Evolutionary conservation across 176 grass and related monocot genomes (phyloP).

Genomic region (Musa itinerans): DNA sequence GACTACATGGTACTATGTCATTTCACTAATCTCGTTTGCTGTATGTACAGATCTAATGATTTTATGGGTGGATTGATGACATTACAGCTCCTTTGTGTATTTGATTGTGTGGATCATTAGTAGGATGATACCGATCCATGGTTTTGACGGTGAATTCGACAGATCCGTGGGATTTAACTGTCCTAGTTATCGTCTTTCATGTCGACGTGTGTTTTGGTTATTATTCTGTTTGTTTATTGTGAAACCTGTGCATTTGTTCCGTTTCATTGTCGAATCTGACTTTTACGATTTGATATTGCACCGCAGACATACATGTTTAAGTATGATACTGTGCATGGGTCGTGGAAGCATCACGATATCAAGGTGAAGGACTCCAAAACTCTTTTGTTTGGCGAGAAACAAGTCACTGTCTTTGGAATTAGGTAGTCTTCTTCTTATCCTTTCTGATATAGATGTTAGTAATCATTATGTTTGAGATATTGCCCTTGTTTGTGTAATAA

Average conservation of each 20-base stretch:
- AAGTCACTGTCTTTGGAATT: constrained; percentile 37
- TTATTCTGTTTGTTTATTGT: background rate
- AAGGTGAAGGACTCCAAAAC: constrained; percentile 57
- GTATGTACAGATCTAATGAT: background rate
- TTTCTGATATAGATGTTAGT: background rate
- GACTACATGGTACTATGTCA: constrained; percentile 47
- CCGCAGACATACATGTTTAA: constrained; percentile 67
- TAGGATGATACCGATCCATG: background rate
- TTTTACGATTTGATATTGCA: background rate
- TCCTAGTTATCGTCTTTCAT: background rate
- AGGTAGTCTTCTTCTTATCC: constrained; percentile 17
- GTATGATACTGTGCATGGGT: constrained; percentile 53
- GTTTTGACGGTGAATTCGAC: too few relatives aligned
- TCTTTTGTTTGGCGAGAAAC: constrained; percentile 52
- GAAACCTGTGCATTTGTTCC: background rate
- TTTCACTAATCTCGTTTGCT: background rate
- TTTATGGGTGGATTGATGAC: background rate
- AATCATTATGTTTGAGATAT: background rate
- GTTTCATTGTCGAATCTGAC: background rate
- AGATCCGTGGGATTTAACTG: background rate
- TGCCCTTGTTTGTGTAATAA: background rate
- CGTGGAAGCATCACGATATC: constrained; percentile 53
- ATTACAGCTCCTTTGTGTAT: too few relatives aligned
- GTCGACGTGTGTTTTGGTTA: background rate
- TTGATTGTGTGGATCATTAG: background rate